Evolutionary conservation across 2,329 filamentous ascomycete genomes (phyloP), one percentile per base, ranked within the genome.

Genomic region (Cytospora piceicola): DNA sequence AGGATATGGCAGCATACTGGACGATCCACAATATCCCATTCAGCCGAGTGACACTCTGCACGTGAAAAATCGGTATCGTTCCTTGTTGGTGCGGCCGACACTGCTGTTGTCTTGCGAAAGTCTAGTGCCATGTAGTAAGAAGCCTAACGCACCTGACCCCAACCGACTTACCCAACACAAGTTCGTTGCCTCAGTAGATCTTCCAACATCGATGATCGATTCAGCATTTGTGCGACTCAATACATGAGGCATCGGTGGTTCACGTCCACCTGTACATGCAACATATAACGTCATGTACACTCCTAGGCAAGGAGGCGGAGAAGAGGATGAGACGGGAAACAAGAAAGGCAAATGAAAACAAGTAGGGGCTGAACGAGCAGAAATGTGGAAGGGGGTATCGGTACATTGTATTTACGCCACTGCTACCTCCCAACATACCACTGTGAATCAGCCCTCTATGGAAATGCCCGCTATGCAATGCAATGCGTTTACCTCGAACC

Each of bases 401-500:
- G 46, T 49, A 24, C 46, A 49, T 49, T 49, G 46, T 49, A 12
- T 49, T 24, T 5, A 24, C 46, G 17, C 17, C 7, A 22, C 42
- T 46, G 42, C 46, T 49, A 49, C 46, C n/a, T 49, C 46, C 22
- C 46, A 49, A 49, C n/a, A 22, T 9, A 22, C n/a, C 46, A 49
- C 12, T 3, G 9, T 24, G 4, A 49, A 24, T 12, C 46, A 24
- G 46, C n/a, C n/a, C 11, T 24, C n/a, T 22, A 49, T 49, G 9
- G 34, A 24, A 49, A 24, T 49, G n/a, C 46, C 46, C 46, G 46
- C 46, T 49, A 49, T 49, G 46, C 46, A 49, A 49, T 49, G 46
- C n/a, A 24, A 49, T 29, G 56, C 30, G 30, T 34, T 55, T 62
- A 74, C 61, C 77, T 72, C 53, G 75, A 76, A 20, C 75, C 77